Evolutionary conservation across 2,329 filamentous ascomycete genomes (phyloP).

Genomic region (Colletotrichum lentis): DNA sequence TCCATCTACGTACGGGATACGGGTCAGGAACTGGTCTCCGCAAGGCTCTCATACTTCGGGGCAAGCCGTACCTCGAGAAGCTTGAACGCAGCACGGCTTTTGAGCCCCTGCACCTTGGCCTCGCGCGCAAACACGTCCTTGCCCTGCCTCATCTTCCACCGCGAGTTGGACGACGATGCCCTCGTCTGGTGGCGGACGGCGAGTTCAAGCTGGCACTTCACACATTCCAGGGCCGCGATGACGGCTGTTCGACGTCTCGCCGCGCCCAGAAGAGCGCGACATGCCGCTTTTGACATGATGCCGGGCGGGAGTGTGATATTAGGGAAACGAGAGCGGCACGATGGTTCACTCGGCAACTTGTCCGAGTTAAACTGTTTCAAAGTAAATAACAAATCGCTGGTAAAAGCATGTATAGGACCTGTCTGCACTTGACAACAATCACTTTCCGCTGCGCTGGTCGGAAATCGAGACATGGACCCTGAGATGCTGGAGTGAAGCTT

Average conservation of each 20-base stretch:
- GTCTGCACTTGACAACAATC: background rate
- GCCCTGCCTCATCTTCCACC: slow-evolving; percentile 84
- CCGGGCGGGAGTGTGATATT: background rate
- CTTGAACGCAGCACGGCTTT: slow-evolving; percentile 93
- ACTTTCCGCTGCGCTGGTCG: background rate
- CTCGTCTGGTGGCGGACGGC: slow-evolving; percentile 7
- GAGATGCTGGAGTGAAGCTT: slow-evolving; percentile 23
- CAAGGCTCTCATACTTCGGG: background rate
- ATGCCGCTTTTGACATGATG: slow-evolving; percentile 16
- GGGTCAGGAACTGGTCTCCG: slow-evolving; percentile 10
- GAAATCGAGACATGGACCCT: background rate
- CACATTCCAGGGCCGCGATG: background rate
- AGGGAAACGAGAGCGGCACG: background rate
- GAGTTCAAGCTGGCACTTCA: background rate
- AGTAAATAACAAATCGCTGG: too few species aligned
- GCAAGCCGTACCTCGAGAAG: slow-evolving; percentile 74
- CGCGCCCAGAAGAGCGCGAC: slow-evolving; percentile 7
- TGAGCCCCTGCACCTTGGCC: slow-evolving; percentile 81
- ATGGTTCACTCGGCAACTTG: too few species aligned
- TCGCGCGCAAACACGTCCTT: slow-evolving; percentile 76
- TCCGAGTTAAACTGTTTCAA: background rate
- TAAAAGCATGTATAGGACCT: background rate
- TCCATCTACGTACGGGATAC: slow-evolving; percentile 73
- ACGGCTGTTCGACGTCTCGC: background rate
- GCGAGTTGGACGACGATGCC: slow-evolving; percentile 68